These are phyloP conservation scores for Gracilaria caudata DNA, from an alignment of 23 red algal genomes.

Conservation along the genomic window DNA sequence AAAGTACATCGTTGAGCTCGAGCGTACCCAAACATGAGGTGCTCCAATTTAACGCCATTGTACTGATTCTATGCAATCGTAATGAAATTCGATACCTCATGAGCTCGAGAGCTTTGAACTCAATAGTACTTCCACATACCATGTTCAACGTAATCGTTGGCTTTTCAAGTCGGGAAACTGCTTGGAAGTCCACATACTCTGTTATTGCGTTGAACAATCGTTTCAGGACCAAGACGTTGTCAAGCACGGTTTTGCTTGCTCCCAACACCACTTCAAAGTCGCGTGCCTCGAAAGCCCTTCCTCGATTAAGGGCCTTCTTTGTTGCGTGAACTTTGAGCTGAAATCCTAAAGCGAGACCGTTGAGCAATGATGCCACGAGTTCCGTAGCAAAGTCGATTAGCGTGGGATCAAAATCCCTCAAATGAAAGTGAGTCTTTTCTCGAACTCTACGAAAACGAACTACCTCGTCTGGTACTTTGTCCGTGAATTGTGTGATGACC, in stretches of 20 bases:
- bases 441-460: background rate
- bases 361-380: background rate
- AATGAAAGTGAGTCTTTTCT: background rate
- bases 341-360: background rate
- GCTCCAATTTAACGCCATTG: background rate
- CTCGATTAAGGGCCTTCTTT: background rate
- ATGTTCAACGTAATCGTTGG: background rate
- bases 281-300: background rate
- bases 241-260: background rate
- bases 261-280: background rate
- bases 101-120: background rate
- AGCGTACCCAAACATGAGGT: background rate
- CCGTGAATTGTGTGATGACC: background rate
- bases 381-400: background rate
- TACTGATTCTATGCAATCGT: background rate
- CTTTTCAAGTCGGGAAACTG: background rate
- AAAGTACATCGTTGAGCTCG: background rate
- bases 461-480: background rate
- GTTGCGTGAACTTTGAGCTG: background rate
- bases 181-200: background rate
- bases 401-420: background rate
- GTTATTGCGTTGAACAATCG: background rate
- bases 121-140: background rate
- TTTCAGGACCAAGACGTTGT: background rate
- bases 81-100: slow-evolving; percentile 1